Percentiles rank a stretch among this genome's conserved stretches.
These are phyloP conservation scores for Hypomontagnella submonticulosa DNA, from an alignment of 495 filamentous ascomycete species.

Conservation along the genomic window DNA sequence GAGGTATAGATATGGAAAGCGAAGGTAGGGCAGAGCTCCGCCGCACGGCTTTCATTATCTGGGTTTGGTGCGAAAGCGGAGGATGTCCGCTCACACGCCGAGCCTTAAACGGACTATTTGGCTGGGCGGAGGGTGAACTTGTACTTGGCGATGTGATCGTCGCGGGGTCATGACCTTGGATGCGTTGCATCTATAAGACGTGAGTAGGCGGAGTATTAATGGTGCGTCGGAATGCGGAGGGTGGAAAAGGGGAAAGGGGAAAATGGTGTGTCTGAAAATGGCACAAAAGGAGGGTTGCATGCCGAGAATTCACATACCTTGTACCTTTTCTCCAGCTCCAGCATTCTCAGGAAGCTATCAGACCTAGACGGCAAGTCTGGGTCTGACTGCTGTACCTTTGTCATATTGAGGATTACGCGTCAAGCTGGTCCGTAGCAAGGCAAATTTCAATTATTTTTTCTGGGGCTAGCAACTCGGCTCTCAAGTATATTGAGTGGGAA, in stretches of 20 bases:
- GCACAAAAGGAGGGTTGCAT: slow-evolving; percentile 49
- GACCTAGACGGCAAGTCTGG: slow-evolving; percentile 49
- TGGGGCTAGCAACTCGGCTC: slow-evolving; percentile 24
- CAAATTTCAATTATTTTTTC: slow-evolving; percentile 34
- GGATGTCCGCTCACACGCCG: slow-evolving; percentile 49
- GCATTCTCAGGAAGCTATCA: slow-evolving; percentile 60
- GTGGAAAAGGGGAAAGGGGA: slow-evolving; percentile 26
- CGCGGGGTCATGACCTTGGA: slow-evolving; percentile 47
- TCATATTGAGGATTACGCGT: slow-evolving; percentile 53
- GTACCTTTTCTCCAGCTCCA: slow-evolving; percentile 62
- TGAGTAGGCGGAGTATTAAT: slow-evolving; percentile 47
- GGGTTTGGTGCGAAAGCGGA: slow-evolving; percentile 50
- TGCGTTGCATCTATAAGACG: slow-evolving; percentile 53
- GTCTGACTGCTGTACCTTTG: slow-evolving; percentile 45
- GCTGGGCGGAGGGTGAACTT: slow-evolving; percentile 44
- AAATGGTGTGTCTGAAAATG: slow-evolving; percentile 37
- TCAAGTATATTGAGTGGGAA: slow-evolving; percentile 19
- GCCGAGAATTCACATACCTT: slow-evolving; percentile 58
- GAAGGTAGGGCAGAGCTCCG: slow-evolving; percentile 52
- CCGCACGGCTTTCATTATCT: slow-evolving; percentile 58
- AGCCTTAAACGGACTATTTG: slow-evolving; percentile 46
- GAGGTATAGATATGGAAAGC: slow-evolving; percentile 59
- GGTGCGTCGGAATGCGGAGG: slow-evolving; percentile 37
- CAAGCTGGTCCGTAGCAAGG: slow-evolving; percentile 26
- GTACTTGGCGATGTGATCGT: slow-evolving; percentile 47